Percentiles rank a stretch among this genome's conserved stretches.
Evolutionary conservation across 805 yeast species (phyloP).

Genomic region (Lachancea kluyveri): DNA sequence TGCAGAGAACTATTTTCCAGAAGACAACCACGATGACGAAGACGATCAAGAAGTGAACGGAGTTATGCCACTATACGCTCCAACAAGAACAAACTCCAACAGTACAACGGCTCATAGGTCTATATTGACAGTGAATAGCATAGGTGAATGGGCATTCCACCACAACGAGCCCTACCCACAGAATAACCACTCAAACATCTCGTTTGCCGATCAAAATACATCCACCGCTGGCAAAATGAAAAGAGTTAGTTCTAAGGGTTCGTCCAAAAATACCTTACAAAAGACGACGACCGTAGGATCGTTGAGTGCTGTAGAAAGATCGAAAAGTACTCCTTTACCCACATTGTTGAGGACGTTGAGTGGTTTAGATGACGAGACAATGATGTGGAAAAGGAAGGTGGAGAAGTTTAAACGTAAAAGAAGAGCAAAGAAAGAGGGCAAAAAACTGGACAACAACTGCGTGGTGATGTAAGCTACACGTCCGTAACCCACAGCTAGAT

Average conservation of each 20-base stretch:
- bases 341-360: constrained; percentile 13
- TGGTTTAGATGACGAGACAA: constrained; percentile 13
- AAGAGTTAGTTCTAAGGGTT: constrained; percentile 5
- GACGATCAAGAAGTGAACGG: constrained; percentile 25
- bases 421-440: constrained; percentile 3
- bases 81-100: constrained; percentile 21
- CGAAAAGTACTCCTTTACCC: constrained; percentile 26
- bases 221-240: constrained; percentile 1
- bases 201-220: constrained; percentile 1
- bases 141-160: constrained; percentile 26
- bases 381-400: constrained; percentile 20
- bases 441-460: constrained; percentile 11
- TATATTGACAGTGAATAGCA: constrained; percentile 25
- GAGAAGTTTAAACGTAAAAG: constrained; percentile 12
- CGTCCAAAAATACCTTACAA: constrained; percentile 11
- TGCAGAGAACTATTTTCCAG: constrained; percentile 13
- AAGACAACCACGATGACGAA: constrained; percentile 12
- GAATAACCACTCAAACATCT: constrained; percentile 2
- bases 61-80: constrained; percentile 16
- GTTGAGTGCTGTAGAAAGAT: constrained; percentile 23
- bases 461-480: constrained; percentile 16
- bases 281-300: constrained; percentile 17
- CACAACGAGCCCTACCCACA: constrained; percentile 2
- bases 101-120: constrained; percentile 27
- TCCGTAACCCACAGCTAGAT: neutral